Evolutionary conservation across 805 yeast species (phyloP).

Genomic region (Candida endomychidarum): DNA sequence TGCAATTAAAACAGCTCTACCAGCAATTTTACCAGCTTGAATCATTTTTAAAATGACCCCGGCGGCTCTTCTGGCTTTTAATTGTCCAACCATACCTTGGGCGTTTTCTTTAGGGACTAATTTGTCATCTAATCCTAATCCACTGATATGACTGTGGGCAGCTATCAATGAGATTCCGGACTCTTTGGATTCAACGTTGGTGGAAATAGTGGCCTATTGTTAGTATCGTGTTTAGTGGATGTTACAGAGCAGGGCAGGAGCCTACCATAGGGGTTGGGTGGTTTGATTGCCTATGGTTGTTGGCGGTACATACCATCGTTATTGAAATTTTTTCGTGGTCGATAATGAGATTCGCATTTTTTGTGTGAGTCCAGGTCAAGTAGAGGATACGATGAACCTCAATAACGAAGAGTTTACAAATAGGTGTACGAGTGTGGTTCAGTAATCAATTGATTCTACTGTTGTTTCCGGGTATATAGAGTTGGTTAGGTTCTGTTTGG

Average conservation of each 20-base stretch:
- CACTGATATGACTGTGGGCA: slow-evolving; percentile 97
- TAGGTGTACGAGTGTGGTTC: too few relatives aligned
- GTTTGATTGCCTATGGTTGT: too few relatives aligned
- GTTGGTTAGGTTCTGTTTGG: too few relatives aligned
- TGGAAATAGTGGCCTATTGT: slow-evolving; percentile 26
- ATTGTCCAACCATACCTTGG: slow-evolving; percentile 98
- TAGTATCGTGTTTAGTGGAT: too few relatives aligned
- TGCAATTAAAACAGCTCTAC: slow-evolving; percentile 91
- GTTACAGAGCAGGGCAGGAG: too few relatives aligned
- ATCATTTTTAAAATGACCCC: slow-evolving; percentile 93
- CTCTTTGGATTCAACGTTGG: slow-evolving; percentile 35
- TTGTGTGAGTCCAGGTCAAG: too few relatives aligned
- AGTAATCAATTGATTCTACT: too few relatives aligned
- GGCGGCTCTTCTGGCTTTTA: slow-evolving; percentile 92
- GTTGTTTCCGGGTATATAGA: too few relatives aligned
- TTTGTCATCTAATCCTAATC: slow-evolving; percentile 92
- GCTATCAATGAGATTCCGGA: slow-evolving; percentile 72
- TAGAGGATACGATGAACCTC: too few relatives aligned
- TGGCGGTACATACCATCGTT: slow-evolving; percentile 7
- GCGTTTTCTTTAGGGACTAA: slow-evolving; percentile 73
- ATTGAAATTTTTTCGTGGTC: slow-evolving; percentile 6
- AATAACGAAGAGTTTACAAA: too few relatives aligned
- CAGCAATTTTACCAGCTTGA: slow-evolving; percentile 92
- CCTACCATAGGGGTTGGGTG: too few relatives aligned
- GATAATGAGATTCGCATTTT: too few relatives aligned